phyloP scores from a whole-genome alignment of 768 basidiomycete species.

The Pleurotus cornucopiae region DNA sequence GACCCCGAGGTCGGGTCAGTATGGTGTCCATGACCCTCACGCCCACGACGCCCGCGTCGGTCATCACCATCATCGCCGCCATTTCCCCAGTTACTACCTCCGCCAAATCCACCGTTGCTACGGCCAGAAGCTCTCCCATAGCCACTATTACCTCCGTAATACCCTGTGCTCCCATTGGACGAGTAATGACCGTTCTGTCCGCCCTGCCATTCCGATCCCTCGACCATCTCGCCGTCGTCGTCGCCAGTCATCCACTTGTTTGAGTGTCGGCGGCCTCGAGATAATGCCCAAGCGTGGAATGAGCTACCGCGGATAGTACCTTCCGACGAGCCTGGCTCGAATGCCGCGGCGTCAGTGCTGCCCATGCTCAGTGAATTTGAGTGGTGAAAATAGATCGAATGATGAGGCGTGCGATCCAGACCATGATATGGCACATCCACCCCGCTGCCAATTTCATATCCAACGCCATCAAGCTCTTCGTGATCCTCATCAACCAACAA shows the following conservation, averaged over 20 bases:
- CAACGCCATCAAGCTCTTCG: slow-evolving; percentile 14
- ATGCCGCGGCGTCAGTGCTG: slow-evolving; percentile 6
- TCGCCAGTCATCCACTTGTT: slow-evolving; percentile 1
- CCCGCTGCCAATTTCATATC: slow-evolving; percentile 9
- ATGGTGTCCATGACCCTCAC: slow-evolving; percentile 23
- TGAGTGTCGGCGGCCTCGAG: slow-evolving; percentile 11
- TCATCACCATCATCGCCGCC: slow-evolving; percentile 37
- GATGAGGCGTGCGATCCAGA: slow-evolving; percentile 3
- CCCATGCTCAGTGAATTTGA: slow-evolving; percentile 5
- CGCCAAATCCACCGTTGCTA: slow-evolving; percentile 16
- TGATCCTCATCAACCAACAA: slow-evolving; percentile 17
- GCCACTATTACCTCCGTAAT: slow-evolving; percentile 12
- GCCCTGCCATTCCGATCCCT: slow-evolving; percentile 20
- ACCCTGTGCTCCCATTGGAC: slow-evolving; percentile 9
- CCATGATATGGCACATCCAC: slow-evolving; percentile 3
- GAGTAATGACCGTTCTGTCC: slow-evolving; percentile 6
- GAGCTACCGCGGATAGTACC: slow-evolving; percentile 35
- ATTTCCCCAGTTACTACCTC: slow-evolving; percentile 17
- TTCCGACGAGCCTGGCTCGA: slow-evolving; percentile 42
- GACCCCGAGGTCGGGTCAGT: slow-evolving; percentile 30
- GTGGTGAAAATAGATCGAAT: slow-evolving; percentile 5
- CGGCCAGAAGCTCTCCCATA: slow-evolving; percentile 9
- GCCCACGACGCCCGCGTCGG: slow-evolving; percentile 22
- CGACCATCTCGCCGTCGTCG: slow-evolving; percentile 17
- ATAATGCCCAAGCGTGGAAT: slow-evolving; percentile 10